Evolutionary conservation across 331 rosid species (phyloP).

Genomic region (Dryas integrifolia): DNA sequence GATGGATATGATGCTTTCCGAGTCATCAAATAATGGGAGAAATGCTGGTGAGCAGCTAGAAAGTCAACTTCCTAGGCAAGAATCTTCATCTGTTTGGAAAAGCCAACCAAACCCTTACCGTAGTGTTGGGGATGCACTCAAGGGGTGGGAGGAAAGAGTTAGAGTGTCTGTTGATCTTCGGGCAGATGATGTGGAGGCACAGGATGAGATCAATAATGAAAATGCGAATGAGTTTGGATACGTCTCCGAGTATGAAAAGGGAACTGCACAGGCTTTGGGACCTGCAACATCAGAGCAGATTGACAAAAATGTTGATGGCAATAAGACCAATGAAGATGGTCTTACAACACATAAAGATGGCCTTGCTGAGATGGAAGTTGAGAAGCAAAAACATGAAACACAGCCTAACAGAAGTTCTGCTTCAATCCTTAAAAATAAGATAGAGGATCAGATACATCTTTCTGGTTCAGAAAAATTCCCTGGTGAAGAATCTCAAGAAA

Average conservation of each 20-base stretch:
- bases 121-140: conserved; percentile 64
- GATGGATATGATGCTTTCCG: conserved; percentile 50
- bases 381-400: conserved; percentile 46
- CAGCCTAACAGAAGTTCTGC: conserved; percentile 35
- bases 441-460: conserved; percentile 39
- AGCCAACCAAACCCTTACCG: conserved; percentile 70
- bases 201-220: conserved; percentile 55
- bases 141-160: conserved; percentile 69
- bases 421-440: conserved; percentile 35
- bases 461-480: conserved; percentile 39
- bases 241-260: conserved; percentile 69
- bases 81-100: conserved; percentile 45
- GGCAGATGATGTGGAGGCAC: conserved; percentile 38
- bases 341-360: conserved; percentile 37
- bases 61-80: conserved; percentile 36
- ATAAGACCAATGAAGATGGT: conserved; percentile 42
- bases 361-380: conserved; percentile 40
- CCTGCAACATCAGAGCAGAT: conserved; percentile 83
- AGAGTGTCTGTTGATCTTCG: conserved; percentile 58
- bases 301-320: conserved; percentile 44
- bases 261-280: conserved; percentile 86
- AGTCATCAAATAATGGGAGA: conserved; percentile 55
- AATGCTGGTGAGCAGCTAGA: conserved; percentile 42
- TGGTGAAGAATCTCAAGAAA: conserved; percentile 43
- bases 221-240: conserved; percentile 79